These are phyloP conservation scores for Amanita thiersii DNA, from an alignment of 768 basidiomycete genomes.

Conservation along the genomic window DNA sequence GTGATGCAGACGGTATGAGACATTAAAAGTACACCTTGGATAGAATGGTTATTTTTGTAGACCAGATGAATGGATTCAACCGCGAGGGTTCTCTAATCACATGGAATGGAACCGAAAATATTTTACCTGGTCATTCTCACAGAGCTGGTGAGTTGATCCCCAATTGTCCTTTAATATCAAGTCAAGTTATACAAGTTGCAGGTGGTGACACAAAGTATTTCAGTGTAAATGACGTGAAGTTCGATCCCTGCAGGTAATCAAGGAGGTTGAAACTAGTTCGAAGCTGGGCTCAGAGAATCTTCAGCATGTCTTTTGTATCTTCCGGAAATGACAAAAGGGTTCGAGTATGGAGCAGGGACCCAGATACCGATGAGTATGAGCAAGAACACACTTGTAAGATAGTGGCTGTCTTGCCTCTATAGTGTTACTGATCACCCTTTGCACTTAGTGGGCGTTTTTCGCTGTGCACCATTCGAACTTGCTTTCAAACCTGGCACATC, in stretches of 20 bases:
- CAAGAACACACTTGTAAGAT: constrained; percentile 6
- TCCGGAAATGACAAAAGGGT: constrained; percentile 38
- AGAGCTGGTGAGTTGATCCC: constrained; percentile 5
- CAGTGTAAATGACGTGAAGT: constrained; percentile 46
- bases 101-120: constrained; percentile 19
- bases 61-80: constrained; percentile 36
- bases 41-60: constrained; percentile 11
- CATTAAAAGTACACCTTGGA: constrained; percentile 7
- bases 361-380: constrained; percentile 14
- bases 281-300: constrained; percentile 4
- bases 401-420: constrained; percentile 1
- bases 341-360: constrained; percentile 31
- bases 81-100: constrained; percentile 37
- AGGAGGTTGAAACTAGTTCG: constrained; percentile 3
- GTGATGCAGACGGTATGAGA: constrained; percentile 23
- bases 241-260: constrained; percentile 40
- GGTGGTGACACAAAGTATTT: constrained; percentile 34
- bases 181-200: constrained; percentile 2
- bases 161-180: not conserved
- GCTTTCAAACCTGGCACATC: constrained; percentile 33
- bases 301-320: constrained; percentile 35
- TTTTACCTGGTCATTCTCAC: constrained; percentile 15
- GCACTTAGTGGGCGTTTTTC: constrained; percentile 13
- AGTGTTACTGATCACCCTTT: not conserved
- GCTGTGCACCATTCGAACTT: constrained; percentile 31